A percentile compares a stretch with the other conserved stretches of the same genome.
These are phyloP conservation scores for Blastobotrys mokoenaii DNA, from an alignment of 805 yeast species.

Conservation along the genomic window DNA sequence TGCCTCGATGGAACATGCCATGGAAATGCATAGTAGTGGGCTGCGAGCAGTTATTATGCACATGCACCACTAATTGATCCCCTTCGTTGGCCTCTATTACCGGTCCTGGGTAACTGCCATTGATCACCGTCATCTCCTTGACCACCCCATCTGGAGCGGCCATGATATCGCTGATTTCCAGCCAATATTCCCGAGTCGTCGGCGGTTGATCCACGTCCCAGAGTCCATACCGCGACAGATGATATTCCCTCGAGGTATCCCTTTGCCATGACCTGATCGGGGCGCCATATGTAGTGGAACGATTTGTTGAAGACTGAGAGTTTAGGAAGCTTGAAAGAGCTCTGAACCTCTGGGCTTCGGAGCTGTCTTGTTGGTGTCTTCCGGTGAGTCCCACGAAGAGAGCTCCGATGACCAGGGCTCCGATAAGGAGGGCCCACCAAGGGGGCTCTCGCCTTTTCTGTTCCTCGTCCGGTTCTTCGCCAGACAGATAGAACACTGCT, in stretches of 20 bases:
- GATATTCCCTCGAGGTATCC: constrained; percentile 23
- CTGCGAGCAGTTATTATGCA: constrained; percentile 33
- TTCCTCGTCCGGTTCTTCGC: too few relatives aligned
- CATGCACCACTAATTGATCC: constrained; percentile 29
- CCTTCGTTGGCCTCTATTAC: constrained; percentile 34
- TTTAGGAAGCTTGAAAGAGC: too few relatives aligned
- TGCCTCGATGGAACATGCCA: constrained; percentile 40
- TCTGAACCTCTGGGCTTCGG: too few relatives aligned
- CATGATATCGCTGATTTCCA: constrained; percentile 15
- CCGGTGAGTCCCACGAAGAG: too few relatives aligned
- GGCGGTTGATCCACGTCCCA: constrained; percentile 12
- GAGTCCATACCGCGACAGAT: constrained; percentile 11
- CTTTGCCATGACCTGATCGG: constrained; percentile 22
- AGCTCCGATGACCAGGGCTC: too few relatives aligned
- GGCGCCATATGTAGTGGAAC: constrained; percentile 11
- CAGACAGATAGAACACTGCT: too few relatives aligned
- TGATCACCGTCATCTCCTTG: constrained; percentile 31
- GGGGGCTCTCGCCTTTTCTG: too few relatives aligned
- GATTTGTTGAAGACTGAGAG: background rate
- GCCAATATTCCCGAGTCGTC: constrained; percentile 16
- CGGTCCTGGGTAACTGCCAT: constrained; percentile 46
- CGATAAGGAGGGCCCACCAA: too few relatives aligned
- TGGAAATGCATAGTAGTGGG: constrained; percentile 45
- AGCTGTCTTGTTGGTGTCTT: too few relatives aligned
- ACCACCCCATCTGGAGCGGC: constrained; percentile 21